Evolutionary conservation across 148 eudicot genomes (phyloP).

Genomic region (Vaccinium darrowii): DNA sequence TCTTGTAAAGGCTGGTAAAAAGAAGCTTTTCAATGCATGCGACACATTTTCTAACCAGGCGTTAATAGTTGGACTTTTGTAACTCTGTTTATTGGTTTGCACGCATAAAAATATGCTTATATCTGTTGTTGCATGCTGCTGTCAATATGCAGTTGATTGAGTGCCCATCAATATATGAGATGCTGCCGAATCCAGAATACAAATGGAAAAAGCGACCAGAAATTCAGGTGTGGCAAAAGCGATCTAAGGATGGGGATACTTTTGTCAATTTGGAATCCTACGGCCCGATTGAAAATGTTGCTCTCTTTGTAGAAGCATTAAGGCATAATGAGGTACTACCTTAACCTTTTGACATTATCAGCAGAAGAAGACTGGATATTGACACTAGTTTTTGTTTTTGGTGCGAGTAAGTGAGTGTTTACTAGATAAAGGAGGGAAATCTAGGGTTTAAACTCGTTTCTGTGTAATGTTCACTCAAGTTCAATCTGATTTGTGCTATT

Average conservation of each 20-base stretch:
- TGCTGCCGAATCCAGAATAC: conserved; percentile 81
- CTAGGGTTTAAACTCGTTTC: neutral
- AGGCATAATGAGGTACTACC: conserved; percentile 74
- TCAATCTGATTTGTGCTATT: neutral
- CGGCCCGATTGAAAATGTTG: conserved; percentile 47
- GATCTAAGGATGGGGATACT: conserved; percentile 41
- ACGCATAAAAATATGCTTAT: neutral
- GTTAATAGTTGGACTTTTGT: neutral
- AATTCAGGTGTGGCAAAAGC: conserved; percentile 72
- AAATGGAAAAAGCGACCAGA: conserved; percentile 74
- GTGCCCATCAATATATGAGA: conserved; percentile 93
- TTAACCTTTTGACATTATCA: conserved; percentile 2
- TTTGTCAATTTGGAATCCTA: conserved; percentile 59
- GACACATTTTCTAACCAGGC: neutral
- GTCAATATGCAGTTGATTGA: conserved; percentile 62
- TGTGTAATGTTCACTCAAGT: neutral
- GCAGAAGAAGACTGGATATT: neutral
- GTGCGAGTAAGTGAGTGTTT: no score
- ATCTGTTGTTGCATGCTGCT: neutral
- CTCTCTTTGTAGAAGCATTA: conserved; percentile 75
- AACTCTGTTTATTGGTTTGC: neutral
- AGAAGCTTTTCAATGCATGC: neutral
- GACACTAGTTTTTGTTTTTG: neutral
- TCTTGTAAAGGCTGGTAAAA: neutral
- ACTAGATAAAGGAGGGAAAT: neutral